A percentile compares a stretch with the other conserved stretches of the same genome.
Conservation (phyloP, 2,329 filamentous ascomycete species). For the Fusarium sp. region DNA sequence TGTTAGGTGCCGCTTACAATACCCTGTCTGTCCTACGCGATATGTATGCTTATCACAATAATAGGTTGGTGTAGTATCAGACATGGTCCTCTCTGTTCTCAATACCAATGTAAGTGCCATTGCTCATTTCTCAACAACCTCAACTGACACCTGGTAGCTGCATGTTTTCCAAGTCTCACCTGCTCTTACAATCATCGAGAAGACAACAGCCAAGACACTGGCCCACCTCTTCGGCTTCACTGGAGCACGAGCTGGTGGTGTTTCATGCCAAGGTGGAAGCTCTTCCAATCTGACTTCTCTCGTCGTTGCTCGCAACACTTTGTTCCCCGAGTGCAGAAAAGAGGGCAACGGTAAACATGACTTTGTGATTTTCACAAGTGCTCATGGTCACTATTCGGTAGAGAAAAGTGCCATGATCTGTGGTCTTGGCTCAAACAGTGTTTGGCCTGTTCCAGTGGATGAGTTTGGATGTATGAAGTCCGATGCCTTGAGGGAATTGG, state of each 20-base stretch:
- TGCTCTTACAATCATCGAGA: constrained; percentile 87
- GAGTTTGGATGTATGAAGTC: constrained; percentile 76
- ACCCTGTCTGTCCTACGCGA: background rate
- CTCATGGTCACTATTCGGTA: constrained; percentile 92
- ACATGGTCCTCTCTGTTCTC: constrained; percentile 83
- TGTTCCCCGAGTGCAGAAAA: constrained; percentile 82
- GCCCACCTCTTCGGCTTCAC: constrained; percentile 81
- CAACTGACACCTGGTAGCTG: constrained; percentile 32
- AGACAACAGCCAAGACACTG: constrained; percentile 77
- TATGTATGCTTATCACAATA: constrained; percentile 13
- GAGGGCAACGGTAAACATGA: constrained; percentile 72
- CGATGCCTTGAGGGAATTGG: constrained; percentile 69
- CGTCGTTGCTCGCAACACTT: constrained; percentile 85
- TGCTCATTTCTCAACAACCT: background rate
- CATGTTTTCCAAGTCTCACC: constrained; percentile 97
- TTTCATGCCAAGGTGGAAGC: constrained; percentile 84
- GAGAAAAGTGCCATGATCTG: constrained; percentile 94
- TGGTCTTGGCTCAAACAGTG: constrained; percentile 80
- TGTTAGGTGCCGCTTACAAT: constrained; percentile 54
- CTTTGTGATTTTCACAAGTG: constrained; percentile 88
- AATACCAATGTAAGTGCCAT: constrained; percentile 82
- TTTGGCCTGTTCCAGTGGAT: constrained; percentile 82
- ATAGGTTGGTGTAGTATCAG: constrained; percentile 84
- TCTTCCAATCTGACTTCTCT: constrained; percentile 88
- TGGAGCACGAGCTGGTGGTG: constrained; percentile 76